A percentile compares a stretch with the other conserved stretches of the same genome.
Conservation (phyloP, 1,284 basidiomycete species). For the Cutaneotrichosporon cyanovorans region DNA sequence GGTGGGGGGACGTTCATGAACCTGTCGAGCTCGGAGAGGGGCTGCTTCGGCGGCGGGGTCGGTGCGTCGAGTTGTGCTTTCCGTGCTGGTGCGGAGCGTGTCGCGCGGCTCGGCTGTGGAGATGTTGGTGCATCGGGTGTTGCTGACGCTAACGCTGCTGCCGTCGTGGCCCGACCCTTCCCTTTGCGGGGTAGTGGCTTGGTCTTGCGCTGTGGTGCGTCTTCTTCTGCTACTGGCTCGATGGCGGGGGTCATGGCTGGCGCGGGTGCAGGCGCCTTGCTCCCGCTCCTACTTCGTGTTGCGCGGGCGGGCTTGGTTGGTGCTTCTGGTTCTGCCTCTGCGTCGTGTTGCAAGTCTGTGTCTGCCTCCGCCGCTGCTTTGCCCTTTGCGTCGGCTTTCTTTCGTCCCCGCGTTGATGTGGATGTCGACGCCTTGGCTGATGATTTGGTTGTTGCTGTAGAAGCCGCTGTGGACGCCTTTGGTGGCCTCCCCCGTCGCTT, state of each 20-base stretch:
- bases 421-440: background rate
- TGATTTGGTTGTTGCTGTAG: background rate
- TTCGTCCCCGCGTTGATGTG: background rate
- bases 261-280: background rate
- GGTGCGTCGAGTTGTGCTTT: background rate
- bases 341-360: conserved; percentile 2
- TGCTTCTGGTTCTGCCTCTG: conserved; percentile 4
- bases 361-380: conserved; percentile 7
- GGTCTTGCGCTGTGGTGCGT: conserved; percentile 5
- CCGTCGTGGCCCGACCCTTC: background rate
- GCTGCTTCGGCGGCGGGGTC: conserved; percentile 2
- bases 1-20: conserved; percentile 31
- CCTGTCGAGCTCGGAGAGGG: conserved; percentile 24
- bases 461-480: conserved; percentile 6
- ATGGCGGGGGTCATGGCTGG: background rate
- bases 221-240: too few species aligned
- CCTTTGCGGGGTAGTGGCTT: conserved; percentile 15
- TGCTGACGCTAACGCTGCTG: conserved; percentile 3
- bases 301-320: conserved; percentile 2
- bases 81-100: conserved; percentile 1
- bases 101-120: background rate
- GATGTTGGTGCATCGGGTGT: background rate
- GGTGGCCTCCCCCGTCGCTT: conserved; percentile 6
- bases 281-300: background rate
- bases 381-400: conserved; percentile 2